phyloP scores from a whole-genome alignment of 1,139 yeast species.

The Blastobotrys proliferans region DNA sequence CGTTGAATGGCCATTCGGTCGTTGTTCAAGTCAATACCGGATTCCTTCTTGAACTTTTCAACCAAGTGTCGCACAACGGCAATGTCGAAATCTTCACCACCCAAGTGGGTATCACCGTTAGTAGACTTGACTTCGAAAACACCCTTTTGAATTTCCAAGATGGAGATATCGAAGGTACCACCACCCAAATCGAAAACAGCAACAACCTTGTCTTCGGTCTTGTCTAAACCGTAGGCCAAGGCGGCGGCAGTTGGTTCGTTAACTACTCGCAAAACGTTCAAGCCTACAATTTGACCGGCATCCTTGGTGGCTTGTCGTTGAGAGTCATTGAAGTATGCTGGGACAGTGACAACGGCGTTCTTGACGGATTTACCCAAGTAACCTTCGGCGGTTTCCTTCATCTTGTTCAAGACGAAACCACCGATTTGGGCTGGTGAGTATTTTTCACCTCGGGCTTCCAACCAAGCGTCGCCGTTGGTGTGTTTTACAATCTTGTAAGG shows the following conservation, averaged over 20 bases:
- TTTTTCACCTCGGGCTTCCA: slow-evolving; percentile 88
- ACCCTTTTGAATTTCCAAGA: slow-evolving; percentile 85
- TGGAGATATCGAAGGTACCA: slow-evolving; percentile 85
- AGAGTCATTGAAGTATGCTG: slow-evolving; percentile 97
- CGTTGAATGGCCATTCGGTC: slow-evolving; percentile 99
- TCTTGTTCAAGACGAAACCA: slow-evolving; percentile 92
- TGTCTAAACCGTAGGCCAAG: slow-evolving; percentile 93
- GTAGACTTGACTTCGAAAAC: slow-evolving; percentile 96
- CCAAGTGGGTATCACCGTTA: slow-evolving; percentile 87
- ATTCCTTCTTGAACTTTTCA: slow-evolving; percentile 87
- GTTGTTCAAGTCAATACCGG: slow-evolving; percentile 79
- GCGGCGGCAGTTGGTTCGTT: slow-evolving; percentile 99
- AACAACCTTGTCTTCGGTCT: slow-evolving; percentile 66
- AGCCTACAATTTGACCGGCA: slow-evolving; percentile 96
- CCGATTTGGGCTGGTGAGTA: slow-evolving; percentile 96
- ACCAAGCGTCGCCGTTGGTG: slow-evolving; percentile 98
- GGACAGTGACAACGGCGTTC: slow-evolving; percentile 96
- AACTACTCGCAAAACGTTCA: slow-evolving; percentile 93
- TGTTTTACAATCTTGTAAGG: slow-evolving; percentile 97
- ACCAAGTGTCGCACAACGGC: slow-evolving; percentile 85
- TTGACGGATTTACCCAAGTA: slow-evolving; percentile 78
- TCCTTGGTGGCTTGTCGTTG: slow-evolving; percentile 99
- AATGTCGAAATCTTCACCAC: slow-evolving; percentile 83
- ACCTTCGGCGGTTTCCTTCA: slow-evolving; percentile 96
- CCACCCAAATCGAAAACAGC: slow-evolving; percentile 89